Percentiles rank a stretch among this genome's conserved stretches.
These are phyloP conservation scores for Breviolum minutum DNA, from an alignment of 73 alveolate genomes.

Conservation along the genomic window DNA sequence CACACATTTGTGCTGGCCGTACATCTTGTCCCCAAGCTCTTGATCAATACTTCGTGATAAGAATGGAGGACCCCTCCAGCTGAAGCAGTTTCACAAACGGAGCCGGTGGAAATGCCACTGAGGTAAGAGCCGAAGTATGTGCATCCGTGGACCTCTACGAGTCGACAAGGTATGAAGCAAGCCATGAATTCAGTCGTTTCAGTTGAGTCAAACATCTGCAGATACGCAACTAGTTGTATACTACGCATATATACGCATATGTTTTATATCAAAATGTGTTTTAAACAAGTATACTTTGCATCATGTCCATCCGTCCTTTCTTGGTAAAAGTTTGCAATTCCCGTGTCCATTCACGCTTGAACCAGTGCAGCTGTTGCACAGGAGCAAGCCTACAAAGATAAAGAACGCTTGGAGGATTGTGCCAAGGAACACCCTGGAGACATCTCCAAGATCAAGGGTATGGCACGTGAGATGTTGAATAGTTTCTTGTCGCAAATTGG, in stretches of 20 bases:
- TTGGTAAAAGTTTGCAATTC: background rate
- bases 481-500: background rate
- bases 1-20: too few relatives aligned
- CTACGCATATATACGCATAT: too few relatives aligned
- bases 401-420: conserved; percentile 59
- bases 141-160: conserved; percentile 73
- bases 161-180: conserved; percentile 28
- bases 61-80: background rate
- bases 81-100: background rate
- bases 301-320: background rate
- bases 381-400: conserved; percentile 82
- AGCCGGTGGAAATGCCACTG: background rate
- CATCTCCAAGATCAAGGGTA: conserved; percentile 64
- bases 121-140: conserved; percentile 84
- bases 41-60: too few relatives aligned
- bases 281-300: too few relatives aligned
- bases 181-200: too few relatives aligned
- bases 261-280: too few relatives aligned
- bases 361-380: background rate
- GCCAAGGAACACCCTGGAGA: conserved; percentile 78
- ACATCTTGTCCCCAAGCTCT: too few relatives aligned
- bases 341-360: background rate
- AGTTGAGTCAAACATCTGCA: too few relatives aligned
- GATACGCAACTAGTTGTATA: too few relatives aligned
- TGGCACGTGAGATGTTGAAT: conserved; percentile 89